These are phyloP conservation scores for Coccomyxa subellipsoidea DNA, from an alignment of 163 green algal species.

Conservation along the genomic window DNA sequence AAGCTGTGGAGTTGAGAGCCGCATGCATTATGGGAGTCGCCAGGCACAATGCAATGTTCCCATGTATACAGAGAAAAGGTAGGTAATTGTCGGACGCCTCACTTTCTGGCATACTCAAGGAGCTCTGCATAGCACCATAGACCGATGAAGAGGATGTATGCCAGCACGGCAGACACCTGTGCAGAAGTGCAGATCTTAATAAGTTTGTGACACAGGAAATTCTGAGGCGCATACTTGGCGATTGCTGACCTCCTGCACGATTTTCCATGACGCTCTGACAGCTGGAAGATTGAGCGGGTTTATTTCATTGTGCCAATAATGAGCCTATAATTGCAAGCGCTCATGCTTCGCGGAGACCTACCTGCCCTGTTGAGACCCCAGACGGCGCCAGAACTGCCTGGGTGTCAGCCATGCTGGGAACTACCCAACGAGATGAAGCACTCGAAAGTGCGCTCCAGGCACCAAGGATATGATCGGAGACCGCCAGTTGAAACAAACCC, in stretches of 20 bases:
- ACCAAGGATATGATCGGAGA: not conserved
- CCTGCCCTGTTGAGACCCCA: not conserved
- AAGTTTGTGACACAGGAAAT: no score
- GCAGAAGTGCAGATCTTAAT: not conserved
- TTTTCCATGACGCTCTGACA: no score
- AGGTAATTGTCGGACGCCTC: not conserved
- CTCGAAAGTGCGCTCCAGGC: not conserved
- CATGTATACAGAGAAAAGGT: no score
- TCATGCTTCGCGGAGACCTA: not conserved
- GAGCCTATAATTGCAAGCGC: no score
- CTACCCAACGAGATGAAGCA: not conserved
- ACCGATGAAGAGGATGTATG: constrained; percentile 21
- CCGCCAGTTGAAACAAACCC: not conserved
- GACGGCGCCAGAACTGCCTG: not conserved
- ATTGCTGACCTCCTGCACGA: no score
- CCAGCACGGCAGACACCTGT: constrained; percentile 29
- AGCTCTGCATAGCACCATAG: constrained; percentile 38
- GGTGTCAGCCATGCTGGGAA: not conserved
- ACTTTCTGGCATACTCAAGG: constrained; percentile 1
- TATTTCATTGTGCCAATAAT: no score
- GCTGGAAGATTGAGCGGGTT: no score
- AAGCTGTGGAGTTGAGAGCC: no score
- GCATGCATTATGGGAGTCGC: no score
- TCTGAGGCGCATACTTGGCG: no score
- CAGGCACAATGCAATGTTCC: no score